phyloP scores from a whole-genome alignment of 2,329 filamentous ascomycete genomes.

The Thyridium curvatum region DNA sequence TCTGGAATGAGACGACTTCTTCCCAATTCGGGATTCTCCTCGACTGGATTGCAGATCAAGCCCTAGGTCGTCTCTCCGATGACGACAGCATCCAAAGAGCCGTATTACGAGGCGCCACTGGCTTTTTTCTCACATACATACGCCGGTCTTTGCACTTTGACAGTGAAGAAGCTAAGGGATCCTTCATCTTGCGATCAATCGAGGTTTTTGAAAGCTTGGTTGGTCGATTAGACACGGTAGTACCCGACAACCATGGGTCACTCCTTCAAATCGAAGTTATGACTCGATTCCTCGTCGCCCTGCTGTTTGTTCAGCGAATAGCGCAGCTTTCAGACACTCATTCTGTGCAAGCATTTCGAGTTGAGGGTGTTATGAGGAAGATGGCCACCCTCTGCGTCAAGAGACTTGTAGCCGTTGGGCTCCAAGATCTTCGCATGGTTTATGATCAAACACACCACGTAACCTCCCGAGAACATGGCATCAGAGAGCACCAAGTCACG shows the following conservation, averaged over 20 bases:
- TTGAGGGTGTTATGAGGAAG: constrained; percentile 42
- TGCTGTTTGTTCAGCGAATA: constrained; percentile 32
- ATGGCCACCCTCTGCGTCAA: constrained; percentile 29
- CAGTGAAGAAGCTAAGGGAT: constrained; percentile 23
- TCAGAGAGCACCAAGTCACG: constrained; percentile 36
- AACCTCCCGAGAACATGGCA: constrained; percentile 41
- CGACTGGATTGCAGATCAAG: constrained; percentile 48
- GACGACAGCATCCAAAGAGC: too few relatives aligned
- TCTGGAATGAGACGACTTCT: constrained; percentile 51
- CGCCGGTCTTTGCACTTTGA: constrained; percentile 33
- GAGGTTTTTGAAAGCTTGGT: constrained; percentile 37
- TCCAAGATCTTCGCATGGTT: constrained; percentile 33
- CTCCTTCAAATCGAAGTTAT: constrained; percentile 20
- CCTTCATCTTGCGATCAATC: constrained; percentile 35
- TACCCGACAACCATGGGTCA: neutral
- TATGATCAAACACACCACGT: constrained; percentile 42
- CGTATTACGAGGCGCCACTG: constrained; percentile 21
- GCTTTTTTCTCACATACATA: constrained; percentile 43
- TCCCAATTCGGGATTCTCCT: constrained; percentile 57
- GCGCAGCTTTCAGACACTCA: constrained; percentile 27
- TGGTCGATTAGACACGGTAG: constrained; percentile 22
- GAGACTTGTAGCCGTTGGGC: constrained; percentile 33
- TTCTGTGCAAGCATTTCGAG: constrained; percentile 28
- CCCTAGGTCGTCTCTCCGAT: too few relatives aligned
- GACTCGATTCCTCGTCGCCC: constrained; percentile 28